These are phyloP conservation scores for Zopfochytrium polystomum DNA, from an alignment of 371 early-diverging fungal genomes.

Conservation along the genomic window DNA sequence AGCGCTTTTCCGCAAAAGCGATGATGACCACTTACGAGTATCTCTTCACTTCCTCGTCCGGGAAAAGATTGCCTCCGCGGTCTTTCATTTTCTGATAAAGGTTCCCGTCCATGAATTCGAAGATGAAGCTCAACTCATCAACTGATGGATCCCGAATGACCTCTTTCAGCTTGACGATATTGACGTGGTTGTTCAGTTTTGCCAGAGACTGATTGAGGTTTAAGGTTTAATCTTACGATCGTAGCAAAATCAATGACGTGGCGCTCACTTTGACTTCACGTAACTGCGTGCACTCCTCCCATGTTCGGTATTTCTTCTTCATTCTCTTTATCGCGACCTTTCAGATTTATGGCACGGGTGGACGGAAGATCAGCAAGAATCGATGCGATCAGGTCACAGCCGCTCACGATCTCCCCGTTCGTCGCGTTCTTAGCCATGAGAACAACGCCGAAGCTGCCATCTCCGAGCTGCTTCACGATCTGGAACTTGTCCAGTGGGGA, in stretches of 20 bases:
- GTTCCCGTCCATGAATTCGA: slow-evolving; percentile 93
- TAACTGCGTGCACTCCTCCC: slow-evolving; percentile 73
- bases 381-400: background rate
- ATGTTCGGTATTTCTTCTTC: slow-evolving; percentile 80
- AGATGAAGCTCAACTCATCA: slow-evolving; percentile 82
- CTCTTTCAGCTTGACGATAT: slow-evolving; percentile 79
- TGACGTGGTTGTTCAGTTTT: slow-evolving; percentile 66
- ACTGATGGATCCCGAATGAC: slow-evolving; percentile 64
- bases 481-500: slow-evolving; percentile 55
- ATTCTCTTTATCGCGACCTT: slow-evolving; percentile 93
- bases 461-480: slow-evolving; percentile 73
- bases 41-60: slow-evolving; percentile 55
- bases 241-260: background rate
- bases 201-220: slow-evolving; percentile 55
- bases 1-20: background rate
- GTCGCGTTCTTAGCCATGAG: slow-evolving; percentile 65
- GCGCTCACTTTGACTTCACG: slow-evolving; percentile 66
- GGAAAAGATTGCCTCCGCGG: slow-evolving; percentile 56
- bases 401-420: slow-evolving; percentile 65
- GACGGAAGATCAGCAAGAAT: background rate
- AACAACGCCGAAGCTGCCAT: slow-evolving; percentile 91
- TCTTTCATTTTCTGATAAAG: slow-evolving; percentile 80
- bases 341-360: background rate
- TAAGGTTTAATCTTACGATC: background rate
- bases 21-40: slow-evolving; percentile 46